A percentile compares a stretch with the other conserved stretches of the same genome.
Conservation (phyloP, 768 basidiomycete genomes). For the Tricholoma furcatifolium region DNA sequence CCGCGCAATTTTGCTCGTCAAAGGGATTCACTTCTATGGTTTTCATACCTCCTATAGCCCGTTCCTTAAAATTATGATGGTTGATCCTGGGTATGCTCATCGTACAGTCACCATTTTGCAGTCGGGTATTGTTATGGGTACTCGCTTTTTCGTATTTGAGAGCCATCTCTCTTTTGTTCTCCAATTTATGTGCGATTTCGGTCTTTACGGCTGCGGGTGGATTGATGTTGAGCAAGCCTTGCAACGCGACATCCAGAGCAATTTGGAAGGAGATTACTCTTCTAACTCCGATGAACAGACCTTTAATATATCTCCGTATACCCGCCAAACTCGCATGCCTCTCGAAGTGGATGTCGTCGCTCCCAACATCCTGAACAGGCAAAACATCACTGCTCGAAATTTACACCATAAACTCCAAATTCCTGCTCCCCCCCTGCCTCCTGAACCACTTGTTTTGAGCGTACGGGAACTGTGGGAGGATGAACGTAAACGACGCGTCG, state of each 20-base stretch:
- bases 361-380: constrained; percentile 86
- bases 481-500: constrained; percentile 73
- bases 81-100: constrained; percentile 66
- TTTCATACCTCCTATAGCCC: constrained; percentile 83
- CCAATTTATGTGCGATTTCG: constrained; percentile 95
- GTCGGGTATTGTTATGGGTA: constrained; percentile 80
- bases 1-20: constrained; percentile 80
- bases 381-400: constrained; percentile 57
- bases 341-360: constrained; percentile 86
- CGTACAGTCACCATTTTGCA: constrained; percentile 76
- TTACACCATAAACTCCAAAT: constrained; percentile 69
- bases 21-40: constrained; percentile 96
- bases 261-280: constrained; percentile 33
- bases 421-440: constrained; percentile 45
- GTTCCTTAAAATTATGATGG: constrained; percentile 83
- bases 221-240: constrained; percentile 71
- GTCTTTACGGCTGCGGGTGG: constrained; percentile 92
- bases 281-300: constrained; percentile 14
- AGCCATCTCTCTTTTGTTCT: constrained; percentile 85
- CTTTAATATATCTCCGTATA: constrained; percentile 56
- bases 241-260: constrained; percentile 42
- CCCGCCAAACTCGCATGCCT: constrained; percentile 60
- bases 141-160: constrained; percentile 80
- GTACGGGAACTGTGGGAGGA: constrained; percentile 97
- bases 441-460: constrained; percentile 79